Evolutionary conservation across 1,284 basidiomycete genomes (phyloP), one percentile per base, ranked within the genome.

Genomic region (Cryptococcus jaspeensis): DNA sequence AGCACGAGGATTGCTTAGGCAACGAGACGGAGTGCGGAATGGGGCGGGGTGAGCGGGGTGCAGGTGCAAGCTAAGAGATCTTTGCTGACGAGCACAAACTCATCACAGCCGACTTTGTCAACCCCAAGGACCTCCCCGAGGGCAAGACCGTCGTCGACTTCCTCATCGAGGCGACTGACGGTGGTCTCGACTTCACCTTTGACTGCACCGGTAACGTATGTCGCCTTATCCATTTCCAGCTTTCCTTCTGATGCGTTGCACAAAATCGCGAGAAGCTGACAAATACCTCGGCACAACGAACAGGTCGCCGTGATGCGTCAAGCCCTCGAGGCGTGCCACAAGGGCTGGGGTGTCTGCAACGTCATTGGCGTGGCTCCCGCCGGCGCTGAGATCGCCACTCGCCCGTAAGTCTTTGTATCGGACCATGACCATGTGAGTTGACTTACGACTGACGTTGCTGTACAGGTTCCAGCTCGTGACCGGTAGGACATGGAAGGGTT

Each of bases 281-380:
- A 5, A 22, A 7, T 4, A 15, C 35, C 20, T 32, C 5, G 28
- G 28, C 28, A 9, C 9, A 9, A 32, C 28, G 49, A 18, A 28
- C 50, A 87, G 87, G 86, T 93, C 15, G 80, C 90, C 41, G 95
- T 98, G 58, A 99, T 99, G 95, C 87, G 95, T 62, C 82, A 87
- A 52, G 96, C 95, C 36, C 84, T 99, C 52, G 95, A 99, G 80
- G 88, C 91, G 18, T 98, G 94, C 78, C 96, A 99, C 81, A 99
- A 99, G 78, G 93, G 93, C n/a, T 97, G 93, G 93, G 95, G 96
- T 72, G 87, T 97, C 41, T 92, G 87, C 62, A 98, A 92, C 52
- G 79, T 98, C 65, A 97, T 98, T 62, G 96, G 91, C 64, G 92
- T 95, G 41, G 92, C 92, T 6, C 89, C 92, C 40, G 91, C 96